Percentiles rank a stretch among this genome's conserved stretches.
Evolutionary conservation across 2,329 filamentous ascomycete species (phyloP).

Genomic region (Elsinoe necatrix): DNA sequence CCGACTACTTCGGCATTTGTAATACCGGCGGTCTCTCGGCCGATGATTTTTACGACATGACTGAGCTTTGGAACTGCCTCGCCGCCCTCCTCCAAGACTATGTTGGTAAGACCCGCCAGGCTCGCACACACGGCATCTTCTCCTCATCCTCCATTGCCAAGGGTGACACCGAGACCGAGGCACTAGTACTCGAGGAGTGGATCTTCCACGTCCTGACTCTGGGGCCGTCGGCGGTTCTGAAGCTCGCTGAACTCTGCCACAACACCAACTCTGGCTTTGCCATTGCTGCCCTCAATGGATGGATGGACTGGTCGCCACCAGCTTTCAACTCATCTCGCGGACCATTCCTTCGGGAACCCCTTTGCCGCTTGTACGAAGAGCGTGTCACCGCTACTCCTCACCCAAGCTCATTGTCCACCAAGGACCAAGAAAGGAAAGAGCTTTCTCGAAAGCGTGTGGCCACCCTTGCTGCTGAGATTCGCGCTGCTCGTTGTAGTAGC

Average conservation of each 20-base stretch:
- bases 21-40: constrained; percentile 48
- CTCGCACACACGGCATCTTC: constrained; percentile 49
- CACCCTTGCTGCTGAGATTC: constrained; percentile 36
- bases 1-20: constrained; percentile 50
- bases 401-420: constrained; percentile 23
- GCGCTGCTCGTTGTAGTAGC: constrained; percentile 29
- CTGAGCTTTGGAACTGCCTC: constrained; percentile 56
- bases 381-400: constrained; percentile 30
- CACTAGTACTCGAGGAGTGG: constrained; percentile 53
- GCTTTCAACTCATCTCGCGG: constrained; percentile 40
- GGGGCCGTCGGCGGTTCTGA: constrained; percentile 48
- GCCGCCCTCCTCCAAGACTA: constrained; percentile 48
- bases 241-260: constrained; percentile 37
- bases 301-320: constrained; percentile 48
- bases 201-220: constrained; percentile 51
- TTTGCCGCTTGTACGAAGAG: constrained; percentile 52
- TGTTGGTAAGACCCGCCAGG: constrained; percentile 46
- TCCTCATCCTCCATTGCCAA: constrained; percentile 39
- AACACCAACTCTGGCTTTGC: constrained; percentile 41
- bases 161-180: constrained; percentile 45
- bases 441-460: constrained; percentile 37
- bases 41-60: constrained; percentile 55
- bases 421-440: constrained; percentile 31
- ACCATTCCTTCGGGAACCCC: constrained; percentile 53
- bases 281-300: constrained; percentile 46